Evolutionary conservation across 768 basidiomycete species (phyloP), one percentile per base, ranked within the genome.

Genomic region (Candolleomyces eurysporus): DNA sequence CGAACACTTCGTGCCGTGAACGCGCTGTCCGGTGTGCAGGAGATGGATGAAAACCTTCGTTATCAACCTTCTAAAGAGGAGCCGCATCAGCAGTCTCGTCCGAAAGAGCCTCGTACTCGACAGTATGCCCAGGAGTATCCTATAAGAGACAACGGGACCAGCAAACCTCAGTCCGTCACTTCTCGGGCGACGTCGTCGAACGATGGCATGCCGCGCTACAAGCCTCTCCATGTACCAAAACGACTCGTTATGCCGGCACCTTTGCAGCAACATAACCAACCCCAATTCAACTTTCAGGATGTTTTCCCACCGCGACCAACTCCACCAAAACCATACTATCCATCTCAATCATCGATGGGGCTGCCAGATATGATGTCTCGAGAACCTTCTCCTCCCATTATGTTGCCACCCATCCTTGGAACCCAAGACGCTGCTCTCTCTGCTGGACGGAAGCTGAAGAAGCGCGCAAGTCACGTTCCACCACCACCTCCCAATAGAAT

Each of bases 201-300:
- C 26, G 17, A 22, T 19, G 26, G 26, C 16, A 61, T 66, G 39
- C 60, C 63, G 52, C 67, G 69, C n/a, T 65, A 64, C 36, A 54
- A 46, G n/a, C 65, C 69, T 58, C 68, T 64, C 62, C 76, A 68
- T 70, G 66, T 86, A 48, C 90, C 90, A 4, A 88, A 83, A 69
- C 82, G 77, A 51, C 83, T 91, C 30, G 84, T 91, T 48, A 91
- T 91, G 90, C 90, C 90, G 50, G 73, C 86, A 3, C 90, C 86
- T 16, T 78, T 91, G 43, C 84, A 85, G 67, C 71, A 59, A 32
- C 61, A 61, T 59, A 46, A 57, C 16, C 61, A 64, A 42, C 39
- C 55, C 13, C 48, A 50, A 4, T 57, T 52, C 22, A 36, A 43
- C 54, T 36, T 36, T 6, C 36, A 36, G 36, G 58, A 59, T 26